Percentiles rank a stretch among this genome's conserved stretches.
Evolutionary conservation across 2,329 filamentous ascomycete species (phyloP).

Genomic region (Fusarium piperis): DNA sequence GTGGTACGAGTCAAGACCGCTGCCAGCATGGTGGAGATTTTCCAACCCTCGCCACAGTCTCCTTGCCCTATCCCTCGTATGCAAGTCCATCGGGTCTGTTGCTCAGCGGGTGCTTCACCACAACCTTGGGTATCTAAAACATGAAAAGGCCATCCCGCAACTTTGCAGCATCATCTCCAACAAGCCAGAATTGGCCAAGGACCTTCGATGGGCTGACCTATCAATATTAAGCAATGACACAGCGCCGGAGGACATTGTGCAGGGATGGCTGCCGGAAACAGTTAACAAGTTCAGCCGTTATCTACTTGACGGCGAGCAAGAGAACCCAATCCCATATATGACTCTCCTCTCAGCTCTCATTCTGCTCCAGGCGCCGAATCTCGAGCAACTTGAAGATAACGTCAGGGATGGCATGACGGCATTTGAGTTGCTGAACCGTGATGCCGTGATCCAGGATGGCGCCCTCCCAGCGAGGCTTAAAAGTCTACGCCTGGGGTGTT

Average conservation of each 20-base stretch:
- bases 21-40: background rate
- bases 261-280: background rate
- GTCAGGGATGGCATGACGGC: too few relatives aligned
- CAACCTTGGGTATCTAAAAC: background rate
- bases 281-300: background rate
- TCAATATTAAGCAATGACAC: too few relatives aligned
- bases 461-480: background rate
- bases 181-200: background rate
- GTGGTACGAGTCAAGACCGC: background rate
- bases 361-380: background rate
- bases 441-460: background rate
- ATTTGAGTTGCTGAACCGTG: background rate
- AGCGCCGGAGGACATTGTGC: too few relatives aligned
- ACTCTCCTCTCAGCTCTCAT: background rate
- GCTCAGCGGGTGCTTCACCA: conserved; percentile 10
- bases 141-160: accelerated
- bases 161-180: background rate
- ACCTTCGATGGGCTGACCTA: background rate
- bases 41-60: background rate
- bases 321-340: accelerated
- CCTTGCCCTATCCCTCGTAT: background rate
- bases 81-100: background rate
- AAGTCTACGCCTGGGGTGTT: background rate
- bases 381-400: background rate
- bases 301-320: background rate